Conservation (phyloP, 2,329 filamentous ascomycete species). For the Phialophora verrucosa region DNA sequence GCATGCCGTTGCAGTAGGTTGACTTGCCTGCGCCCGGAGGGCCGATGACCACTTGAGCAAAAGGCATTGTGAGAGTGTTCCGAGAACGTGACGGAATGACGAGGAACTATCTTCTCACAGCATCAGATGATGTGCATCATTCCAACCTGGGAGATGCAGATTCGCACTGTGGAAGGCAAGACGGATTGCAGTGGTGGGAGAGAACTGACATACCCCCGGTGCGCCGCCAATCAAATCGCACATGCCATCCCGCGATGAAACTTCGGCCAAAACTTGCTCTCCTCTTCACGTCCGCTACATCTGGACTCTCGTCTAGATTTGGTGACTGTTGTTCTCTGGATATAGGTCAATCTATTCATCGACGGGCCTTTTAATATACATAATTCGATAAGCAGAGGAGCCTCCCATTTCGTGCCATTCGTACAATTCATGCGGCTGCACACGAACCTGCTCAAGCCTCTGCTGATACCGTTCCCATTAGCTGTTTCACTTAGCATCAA, state of each 20-base stretch:
- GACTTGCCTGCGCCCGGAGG: constrained; percentile 95
- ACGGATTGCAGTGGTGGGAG: no score
- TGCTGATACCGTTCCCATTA: neutral
- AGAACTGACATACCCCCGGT: neutral
- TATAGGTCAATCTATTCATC: neutral
- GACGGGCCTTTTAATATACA: neutral
- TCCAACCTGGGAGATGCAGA: neutral
- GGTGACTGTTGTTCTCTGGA: neutral
- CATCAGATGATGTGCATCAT: neutral
- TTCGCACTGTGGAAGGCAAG: neutral
- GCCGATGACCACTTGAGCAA: constrained; percentile 85
- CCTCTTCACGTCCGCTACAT: neutral
- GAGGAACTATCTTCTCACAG: neutral
- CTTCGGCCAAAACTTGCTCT: neutral
- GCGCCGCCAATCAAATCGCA: neutral
- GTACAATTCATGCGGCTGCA: neutral
- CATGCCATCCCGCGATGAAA: neutral
- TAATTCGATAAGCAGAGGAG: constrained; percentile 3
- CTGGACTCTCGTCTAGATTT: neutral
- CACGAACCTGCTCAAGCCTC: neutral
- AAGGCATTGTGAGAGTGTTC: constrained; percentile 53
- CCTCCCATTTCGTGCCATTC: neutral
- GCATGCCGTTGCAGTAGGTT: constrained; percentile 98
- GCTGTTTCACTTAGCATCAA: constrained; percentile 2
- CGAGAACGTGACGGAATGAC: neutral